Evolutionary conservation across 768 basidiomycete genomes (phyloP).

Genomic region (Boletus fagicola): DNA sequence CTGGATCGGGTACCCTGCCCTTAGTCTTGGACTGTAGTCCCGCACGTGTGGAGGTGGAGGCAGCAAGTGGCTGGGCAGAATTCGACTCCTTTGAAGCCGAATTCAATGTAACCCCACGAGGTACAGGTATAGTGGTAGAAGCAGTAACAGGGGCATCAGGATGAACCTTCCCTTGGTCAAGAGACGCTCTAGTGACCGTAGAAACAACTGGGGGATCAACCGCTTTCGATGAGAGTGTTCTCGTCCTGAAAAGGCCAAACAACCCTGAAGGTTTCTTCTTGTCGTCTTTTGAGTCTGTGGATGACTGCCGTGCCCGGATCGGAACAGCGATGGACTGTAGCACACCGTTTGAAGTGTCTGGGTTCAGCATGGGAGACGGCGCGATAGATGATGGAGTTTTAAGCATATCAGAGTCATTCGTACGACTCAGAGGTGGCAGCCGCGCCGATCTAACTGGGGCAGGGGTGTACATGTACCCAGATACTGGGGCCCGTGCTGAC

Average conservation of each 20-base stretch:
- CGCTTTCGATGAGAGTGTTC: constrained; percentile 32
- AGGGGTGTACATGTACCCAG: constrained; percentile 34
- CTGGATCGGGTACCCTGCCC: constrained; percentile 20
- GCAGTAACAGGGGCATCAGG: constrained; percentile 7
- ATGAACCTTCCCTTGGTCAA: constrained; percentile 21
- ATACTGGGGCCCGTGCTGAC: constrained; percentile 26
- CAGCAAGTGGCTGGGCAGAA: not conserved
- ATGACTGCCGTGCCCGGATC: constrained; percentile 23
- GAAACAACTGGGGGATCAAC: constrained; percentile 24
- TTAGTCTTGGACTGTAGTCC: constrained; percentile 18
- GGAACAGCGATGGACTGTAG: constrained; percentile 15
- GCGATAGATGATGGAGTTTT: constrained; percentile 67
- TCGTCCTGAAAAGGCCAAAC: constrained; percentile 32
- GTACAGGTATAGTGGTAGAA: constrained; percentile 1
- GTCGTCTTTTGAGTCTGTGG: constrained; percentile 35
- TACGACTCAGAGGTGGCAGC: constrained; percentile 29
- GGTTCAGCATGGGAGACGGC: constrained; percentile 44
- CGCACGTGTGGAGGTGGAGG: constrained; percentile 8
- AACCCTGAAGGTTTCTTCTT: constrained; percentile 32
- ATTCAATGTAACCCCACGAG: constrained; percentile 16
- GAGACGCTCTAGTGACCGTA: constrained; percentile 17
- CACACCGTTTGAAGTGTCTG: constrained; percentile 19
- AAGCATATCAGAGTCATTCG: constrained; percentile 51
- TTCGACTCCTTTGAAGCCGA: constrained; percentile 19
- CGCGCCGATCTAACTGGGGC: constrained; percentile 29